phyloP scores from a whole-genome alignment of 2,329 filamentous ascomycete species.

The Leptographium procerum region DNA sequence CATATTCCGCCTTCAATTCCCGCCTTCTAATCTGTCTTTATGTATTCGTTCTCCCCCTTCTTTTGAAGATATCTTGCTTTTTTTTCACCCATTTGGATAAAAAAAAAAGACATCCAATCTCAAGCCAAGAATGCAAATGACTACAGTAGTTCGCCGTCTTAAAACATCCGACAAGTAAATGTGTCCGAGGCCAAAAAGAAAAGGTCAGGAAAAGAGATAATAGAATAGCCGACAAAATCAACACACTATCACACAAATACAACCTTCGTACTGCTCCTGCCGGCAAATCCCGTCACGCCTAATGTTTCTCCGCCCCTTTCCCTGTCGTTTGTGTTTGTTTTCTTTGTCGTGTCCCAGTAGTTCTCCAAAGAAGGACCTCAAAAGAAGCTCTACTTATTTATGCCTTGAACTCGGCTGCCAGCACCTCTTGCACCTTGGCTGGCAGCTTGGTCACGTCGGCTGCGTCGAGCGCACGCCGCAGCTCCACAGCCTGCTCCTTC shows the following conservation, averaged over 20 bases:
- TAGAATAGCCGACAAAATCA: background rate
- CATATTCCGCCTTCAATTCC: too few relatives aligned
- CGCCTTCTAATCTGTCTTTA: background rate
- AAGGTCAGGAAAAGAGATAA: too few relatives aligned
- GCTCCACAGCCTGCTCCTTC: conserved; percentile 62
- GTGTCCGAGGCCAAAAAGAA: background rate
- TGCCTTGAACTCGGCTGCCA: conserved; percentile 52
- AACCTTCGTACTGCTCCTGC: too few relatives aligned
- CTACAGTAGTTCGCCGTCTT: background rate
- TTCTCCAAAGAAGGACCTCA: too few relatives aligned
- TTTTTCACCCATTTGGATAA: background rate
- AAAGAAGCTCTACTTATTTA: too few relatives aligned
- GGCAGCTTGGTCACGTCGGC: conserved; percentile 46
- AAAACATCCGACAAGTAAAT: too few relatives aligned
- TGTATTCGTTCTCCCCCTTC: background rate
- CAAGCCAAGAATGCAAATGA: background rate
- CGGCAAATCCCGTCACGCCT: too few relatives aligned
- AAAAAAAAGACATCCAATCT: background rate
- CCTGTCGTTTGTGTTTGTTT: too few relatives aligned
- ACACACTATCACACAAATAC: background rate
- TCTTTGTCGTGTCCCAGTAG: too few relatives aligned
- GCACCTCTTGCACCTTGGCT: conserved; percentile 53
- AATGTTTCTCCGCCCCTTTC: background rate
- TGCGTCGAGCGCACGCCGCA: conserved; percentile 51
- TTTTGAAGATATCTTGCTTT: background rate